These are phyloP conservation scores for Marchantia paleacea DNA, from an alignment of 225 moss, liverwort and hornwort species.

Conservation along the genomic window DNA sequence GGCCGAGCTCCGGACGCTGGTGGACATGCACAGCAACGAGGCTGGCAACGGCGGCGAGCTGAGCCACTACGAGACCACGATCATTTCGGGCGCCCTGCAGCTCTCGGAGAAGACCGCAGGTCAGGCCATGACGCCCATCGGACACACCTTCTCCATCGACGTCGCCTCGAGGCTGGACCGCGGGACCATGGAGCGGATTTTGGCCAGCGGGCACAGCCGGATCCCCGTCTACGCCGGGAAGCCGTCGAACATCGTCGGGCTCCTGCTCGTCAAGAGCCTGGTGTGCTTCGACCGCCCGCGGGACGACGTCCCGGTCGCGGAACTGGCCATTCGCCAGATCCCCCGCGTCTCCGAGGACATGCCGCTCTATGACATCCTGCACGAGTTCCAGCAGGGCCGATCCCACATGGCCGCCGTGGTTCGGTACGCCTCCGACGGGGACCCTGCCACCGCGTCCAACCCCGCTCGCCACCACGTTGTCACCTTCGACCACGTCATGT, in stretches of 20 bases:
- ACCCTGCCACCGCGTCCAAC: not conserved
- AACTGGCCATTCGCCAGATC: slow-evolving; percentile 27
- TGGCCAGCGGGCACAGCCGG: slow-evolving; percentile 69
- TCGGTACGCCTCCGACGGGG: slow-evolving; percentile 23
- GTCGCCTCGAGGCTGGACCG: slow-evolving; percentile 62
- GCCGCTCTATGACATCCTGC: slow-evolving; percentile 73
- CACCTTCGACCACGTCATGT: slow-evolving; percentile 13
- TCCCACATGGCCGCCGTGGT: slow-evolving; percentile 85
- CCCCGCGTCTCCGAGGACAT: slow-evolving; percentile 50
- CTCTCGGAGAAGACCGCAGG: slow-evolving; percentile 64
- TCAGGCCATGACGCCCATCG: slow-evolving; percentile 68
- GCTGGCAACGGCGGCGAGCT: slow-evolving; percentile 91
- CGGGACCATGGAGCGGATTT: slow-evolving; percentile 48
- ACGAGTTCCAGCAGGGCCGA: slow-evolving; percentile 72
- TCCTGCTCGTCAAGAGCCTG: slow-evolving; percentile 58
- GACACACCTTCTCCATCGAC: slow-evolving; percentile 56
- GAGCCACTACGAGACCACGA: slow-evolving; percentile 70
- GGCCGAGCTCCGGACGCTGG: slow-evolving; percentile 80
- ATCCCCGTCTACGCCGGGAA: slow-evolving; percentile 66
- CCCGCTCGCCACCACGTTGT: slow-evolving; percentile 17
- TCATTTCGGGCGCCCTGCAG: slow-evolving; percentile 75
- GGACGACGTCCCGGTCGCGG: slow-evolving; percentile 2
- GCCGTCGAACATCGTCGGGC: slow-evolving; percentile 62
- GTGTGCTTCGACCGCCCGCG: slow-evolving; percentile 10
- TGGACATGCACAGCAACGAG: slow-evolving; percentile 80